phyloP scores from a whole-genome alignment of 2,329 filamentous ascomycete species.

The Aspergillus ochraceoroseus region DNA sequence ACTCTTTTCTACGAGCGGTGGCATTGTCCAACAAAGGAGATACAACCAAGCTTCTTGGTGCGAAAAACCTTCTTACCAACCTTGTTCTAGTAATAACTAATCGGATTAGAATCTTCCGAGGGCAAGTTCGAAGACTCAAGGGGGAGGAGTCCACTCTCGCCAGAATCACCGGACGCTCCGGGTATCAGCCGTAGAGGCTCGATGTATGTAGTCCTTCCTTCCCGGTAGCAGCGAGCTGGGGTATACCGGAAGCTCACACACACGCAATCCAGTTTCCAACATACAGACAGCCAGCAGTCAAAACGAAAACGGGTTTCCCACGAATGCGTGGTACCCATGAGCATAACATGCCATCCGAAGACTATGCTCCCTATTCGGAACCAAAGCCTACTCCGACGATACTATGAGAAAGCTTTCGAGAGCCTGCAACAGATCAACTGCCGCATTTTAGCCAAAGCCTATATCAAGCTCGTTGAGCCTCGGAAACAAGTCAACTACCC shows the following conservation, averaged over 20 bases:
- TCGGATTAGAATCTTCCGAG: constrained; percentile 8
- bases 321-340: constrained; percentile 22
- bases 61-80: constrained; percentile 1
- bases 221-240: background rate
- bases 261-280: constrained; percentile 9
- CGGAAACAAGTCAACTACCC: constrained; percentile 37
- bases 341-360: constrained; percentile 24
- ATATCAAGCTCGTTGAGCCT: constrained; percentile 36
- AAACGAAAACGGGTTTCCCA: constrained; percentile 21
- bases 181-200: constrained; percentile 10
- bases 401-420: constrained; percentile 34
- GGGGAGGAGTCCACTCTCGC: constrained; percentile 17
- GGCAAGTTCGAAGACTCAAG: constrained; percentile 8
- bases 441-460: constrained; percentile 34
- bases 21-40: constrained; percentile 24
- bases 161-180: constrained; percentile 14
- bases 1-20: constrained; percentile 30
- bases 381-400: constrained; percentile 24
- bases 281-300: constrained; percentile 9
- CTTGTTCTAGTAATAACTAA: background rate
- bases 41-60: constrained; percentile 20
- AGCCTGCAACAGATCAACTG: constrained; percentile 37
- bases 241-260: background rate
- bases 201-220: constrained; percentile 7
- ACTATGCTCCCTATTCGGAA: constrained; percentile 26